These are phyloP conservation scores for Diaporthe amygdali DNA, from an alignment of 2,329 filamentous ascomycete genomes.

Conservation along the genomic window DNA sequence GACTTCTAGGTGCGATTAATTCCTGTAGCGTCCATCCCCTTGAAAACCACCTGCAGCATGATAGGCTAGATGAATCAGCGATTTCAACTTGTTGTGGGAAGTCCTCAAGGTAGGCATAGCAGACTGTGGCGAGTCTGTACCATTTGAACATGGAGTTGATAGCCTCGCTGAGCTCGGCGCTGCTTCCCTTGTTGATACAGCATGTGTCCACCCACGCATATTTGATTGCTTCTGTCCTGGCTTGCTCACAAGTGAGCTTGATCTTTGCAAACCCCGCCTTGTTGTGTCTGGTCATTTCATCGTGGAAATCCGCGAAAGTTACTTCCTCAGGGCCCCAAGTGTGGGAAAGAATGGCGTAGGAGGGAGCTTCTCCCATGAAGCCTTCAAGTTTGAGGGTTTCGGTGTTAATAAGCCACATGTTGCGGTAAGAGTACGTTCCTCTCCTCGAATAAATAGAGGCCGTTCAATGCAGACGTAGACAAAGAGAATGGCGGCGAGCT, in stretches of 20 bases:
- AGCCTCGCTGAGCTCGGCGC: not conserved
- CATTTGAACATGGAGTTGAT: slow-evolving; percentile 1
- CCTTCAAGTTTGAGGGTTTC: not conserved
- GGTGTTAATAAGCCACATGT: not conserved
- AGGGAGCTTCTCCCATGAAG: not conserved
- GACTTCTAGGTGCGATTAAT: not conserved
- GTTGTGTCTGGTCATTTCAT: too few species aligned
- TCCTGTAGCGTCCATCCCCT: not conserved
- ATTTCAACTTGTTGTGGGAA: not conserved
- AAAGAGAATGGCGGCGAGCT: not conserved
- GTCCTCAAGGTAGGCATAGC: slow-evolving; percentile 6
- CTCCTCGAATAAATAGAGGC: not conserved
- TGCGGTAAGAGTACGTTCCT: not conserved
- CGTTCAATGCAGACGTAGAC: not conserved
- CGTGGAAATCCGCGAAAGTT: not conserved
- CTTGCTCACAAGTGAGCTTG: not conserved
- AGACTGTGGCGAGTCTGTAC: not conserved
- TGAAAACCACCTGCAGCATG: not conserved
- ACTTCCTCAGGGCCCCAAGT: not conserved
- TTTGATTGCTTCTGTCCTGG: not conserved
- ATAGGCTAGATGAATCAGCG: not conserved
- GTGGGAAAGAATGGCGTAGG: not conserved
- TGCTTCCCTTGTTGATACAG: slow-evolving; percentile 3
- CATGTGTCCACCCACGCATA: not conserved
- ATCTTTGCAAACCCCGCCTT: not conserved